Percentiles rank a stretch among this genome's conserved stretches.
Conservation (phyloP, 305 asterid species). For the Galium porrigens region DNA sequence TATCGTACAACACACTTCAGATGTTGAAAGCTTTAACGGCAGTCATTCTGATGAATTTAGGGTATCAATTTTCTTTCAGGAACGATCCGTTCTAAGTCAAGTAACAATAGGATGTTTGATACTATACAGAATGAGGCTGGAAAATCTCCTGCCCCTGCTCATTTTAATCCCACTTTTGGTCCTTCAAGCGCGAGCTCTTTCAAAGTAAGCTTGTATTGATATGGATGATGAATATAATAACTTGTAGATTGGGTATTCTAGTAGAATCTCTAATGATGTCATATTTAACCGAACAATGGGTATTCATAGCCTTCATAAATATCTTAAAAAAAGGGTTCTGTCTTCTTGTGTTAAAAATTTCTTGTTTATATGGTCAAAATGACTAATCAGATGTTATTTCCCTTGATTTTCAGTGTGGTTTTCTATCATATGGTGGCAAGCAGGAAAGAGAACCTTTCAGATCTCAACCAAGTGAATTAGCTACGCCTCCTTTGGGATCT, state of each 20-base stretch:
- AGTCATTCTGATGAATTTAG: neutral
- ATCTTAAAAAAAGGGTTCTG: neutral
- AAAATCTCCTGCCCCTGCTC: conserved; percentile 20
- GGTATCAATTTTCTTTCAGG: conserved; percentile 4
- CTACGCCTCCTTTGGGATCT: conserved; percentile 56
- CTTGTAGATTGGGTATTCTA: neutral
- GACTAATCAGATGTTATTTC: neutral
- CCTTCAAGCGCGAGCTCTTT: conserved; percentile 45
- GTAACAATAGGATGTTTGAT: conserved; percentile 23
- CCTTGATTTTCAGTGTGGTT: neutral
- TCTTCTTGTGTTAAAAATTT: neutral
- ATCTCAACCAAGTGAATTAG: conserved; percentile 34
- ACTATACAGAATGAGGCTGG: conserved; percentile 22
- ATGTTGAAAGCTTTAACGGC: neutral
- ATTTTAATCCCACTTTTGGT: conserved; percentile 26
- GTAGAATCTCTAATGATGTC: neutral
- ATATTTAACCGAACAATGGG: neutral
- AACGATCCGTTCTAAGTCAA: conserved; percentile 22
- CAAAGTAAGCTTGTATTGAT: conserved; percentile 35
- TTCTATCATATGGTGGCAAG: conserved; percentile 24
- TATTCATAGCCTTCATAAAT: neutral
- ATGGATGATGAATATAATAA: conserved; percentile 14
- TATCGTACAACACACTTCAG: neutral
- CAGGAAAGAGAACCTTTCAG: conserved; percentile 27
- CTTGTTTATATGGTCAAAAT: neutral